Evolutionary conservation across 2,329 filamentous ascomycete genomes (phyloP).

Genomic region (Domatiomyces globalis): DNA sequence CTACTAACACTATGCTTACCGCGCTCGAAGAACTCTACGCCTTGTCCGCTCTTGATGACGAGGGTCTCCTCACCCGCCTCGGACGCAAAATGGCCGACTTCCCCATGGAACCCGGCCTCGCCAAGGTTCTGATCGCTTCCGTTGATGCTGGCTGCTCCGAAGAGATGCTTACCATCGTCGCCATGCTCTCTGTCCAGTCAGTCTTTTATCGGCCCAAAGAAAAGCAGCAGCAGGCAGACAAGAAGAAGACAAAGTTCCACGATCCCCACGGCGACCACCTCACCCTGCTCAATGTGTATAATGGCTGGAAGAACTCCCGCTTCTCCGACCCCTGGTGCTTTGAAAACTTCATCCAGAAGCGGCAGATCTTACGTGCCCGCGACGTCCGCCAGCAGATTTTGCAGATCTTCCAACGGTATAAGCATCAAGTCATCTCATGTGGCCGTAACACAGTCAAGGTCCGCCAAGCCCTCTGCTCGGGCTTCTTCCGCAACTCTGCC

Average conservation of each 20-base stretch:
- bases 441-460: slow-evolving; percentile 78
- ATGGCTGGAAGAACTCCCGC: slow-evolving; percentile 79
- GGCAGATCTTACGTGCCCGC: slow-evolving; percentile 73
- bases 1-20: slow-evolving; percentile 93
- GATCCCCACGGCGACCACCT: slow-evolving; percentile 89
- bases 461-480: slow-evolving; percentile 73
- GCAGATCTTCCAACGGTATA: slow-evolving; percentile 86
- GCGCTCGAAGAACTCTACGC: slow-evolving; percentile 92
- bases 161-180: slow-evolving; percentile 85
- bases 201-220: slow-evolving; percentile 95
- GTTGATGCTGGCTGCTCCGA: slow-evolving; percentile 83
- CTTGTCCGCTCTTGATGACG: slow-evolving; percentile 80
- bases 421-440: slow-evolving; percentile 67
- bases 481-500: slow-evolving; percentile 91
- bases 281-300: slow-evolving; percentile 91
- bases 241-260: slow-evolving; percentile 96
- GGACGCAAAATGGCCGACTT: slow-evolving; percentile 98
- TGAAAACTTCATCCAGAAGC: slow-evolving; percentile 93
- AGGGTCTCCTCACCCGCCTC: slow-evolving; percentile 79
- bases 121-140: slow-evolving; percentile 78
- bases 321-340: slow-evolving; percentile 86
- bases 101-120: slow-evolving; percentile 86
- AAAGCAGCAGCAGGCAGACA: slow-evolving; percentile 89
- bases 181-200: slow-evolving; percentile 75
- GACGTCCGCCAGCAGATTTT: slow-evolving; percentile 86